Evolutionary conservation across 495 filamentous ascomycete genomes (phyloP).

Genomic region (Neurospora discreta): DNA sequence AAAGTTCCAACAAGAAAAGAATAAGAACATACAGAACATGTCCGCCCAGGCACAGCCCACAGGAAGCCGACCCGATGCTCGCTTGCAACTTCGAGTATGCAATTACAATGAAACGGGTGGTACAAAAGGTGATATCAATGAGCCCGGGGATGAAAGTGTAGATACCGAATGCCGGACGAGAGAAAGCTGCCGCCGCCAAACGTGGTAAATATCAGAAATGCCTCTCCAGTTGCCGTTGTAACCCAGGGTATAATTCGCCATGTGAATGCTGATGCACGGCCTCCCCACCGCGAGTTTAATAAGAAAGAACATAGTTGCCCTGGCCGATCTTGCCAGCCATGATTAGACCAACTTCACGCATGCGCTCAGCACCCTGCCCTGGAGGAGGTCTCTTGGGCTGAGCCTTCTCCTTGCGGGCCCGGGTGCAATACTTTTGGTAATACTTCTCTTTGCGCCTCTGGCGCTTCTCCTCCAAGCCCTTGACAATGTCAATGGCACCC

Average conservation of each 20-base stretch:
- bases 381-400: constrained; percentile 44
- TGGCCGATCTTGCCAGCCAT: constrained; percentile 70
- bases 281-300: constrained; percentile 36
- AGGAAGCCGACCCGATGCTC: background rate
- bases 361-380: constrained; percentile 83
- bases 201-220: constrained; percentile 15
- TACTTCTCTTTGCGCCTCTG: constrained; percentile 85
- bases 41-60: background rate
- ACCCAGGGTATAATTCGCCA: constrained; percentile 8
- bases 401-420: constrained; percentile 40
- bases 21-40: background rate
- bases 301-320: constrained; percentile 70
- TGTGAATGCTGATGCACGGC: constrained; percentile 21
- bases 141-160: background rate
- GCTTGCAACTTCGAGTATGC: background rate
- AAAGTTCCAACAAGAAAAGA: background rate
- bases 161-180: background rate
- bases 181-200: background rate
- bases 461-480: constrained; percentile 87
- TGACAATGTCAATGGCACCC: constrained; percentile 92
- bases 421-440: constrained; percentile 59
- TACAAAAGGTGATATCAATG: background rate
- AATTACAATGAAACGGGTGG: background rate
- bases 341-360: constrained; percentile 84
- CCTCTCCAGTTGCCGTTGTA: constrained; percentile 11